These are phyloP conservation scores for Tolypocladium nubicola DNA, from an alignment of 2,329 filamentous ascomycete species.

Conservation along the genomic window DNA sequence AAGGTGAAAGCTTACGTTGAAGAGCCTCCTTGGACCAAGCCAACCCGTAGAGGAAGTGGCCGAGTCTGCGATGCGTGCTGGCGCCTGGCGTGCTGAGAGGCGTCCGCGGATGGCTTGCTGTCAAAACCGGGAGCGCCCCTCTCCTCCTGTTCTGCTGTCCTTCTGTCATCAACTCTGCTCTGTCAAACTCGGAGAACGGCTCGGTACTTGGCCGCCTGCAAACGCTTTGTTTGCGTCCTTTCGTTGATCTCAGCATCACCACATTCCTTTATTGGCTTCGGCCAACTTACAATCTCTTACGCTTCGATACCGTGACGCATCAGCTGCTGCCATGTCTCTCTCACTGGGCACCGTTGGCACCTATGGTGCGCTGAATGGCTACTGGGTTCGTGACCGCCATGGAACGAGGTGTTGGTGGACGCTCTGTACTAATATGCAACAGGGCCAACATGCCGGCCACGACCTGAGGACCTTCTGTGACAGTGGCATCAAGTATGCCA, in stretches of 20 bases:
- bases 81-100: not conserved
- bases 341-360: constrained; percentile 11
- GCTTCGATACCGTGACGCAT: not conserved
- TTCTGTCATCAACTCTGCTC: constrained; percentile 21
- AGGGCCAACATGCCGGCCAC: constrained; percentile 25
- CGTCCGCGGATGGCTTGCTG: constrained; percentile 3
- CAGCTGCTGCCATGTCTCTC: constrained; percentile 11
- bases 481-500: constrained; percentile 24
- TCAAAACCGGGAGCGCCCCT: constrained; percentile 5
- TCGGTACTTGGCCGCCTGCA: constrained; percentile 20
- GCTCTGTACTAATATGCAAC: not conserved
- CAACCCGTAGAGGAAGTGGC: constrained; percentile 5
- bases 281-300: constrained; percentile 18
- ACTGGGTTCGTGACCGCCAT: constrained; percentile 22
- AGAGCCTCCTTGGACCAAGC: not conserved
- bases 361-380: constrained; percentile 25
- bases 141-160: constrained; percentile 3
- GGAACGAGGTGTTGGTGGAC: not conserved
- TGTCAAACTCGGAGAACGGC: constrained; percentile 12
- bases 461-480: constrained; percentile 24
- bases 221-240: constrained; percentile 27
- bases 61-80: constrained; percentile 5
- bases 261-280: constrained; percentile 23
- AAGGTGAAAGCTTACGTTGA: not conserved
- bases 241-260: constrained; percentile 22